Evolutionary conservation across 2,329 filamentous ascomycete genomes (phyloP).

Genomic region (Aspergillus unguis): DNA sequence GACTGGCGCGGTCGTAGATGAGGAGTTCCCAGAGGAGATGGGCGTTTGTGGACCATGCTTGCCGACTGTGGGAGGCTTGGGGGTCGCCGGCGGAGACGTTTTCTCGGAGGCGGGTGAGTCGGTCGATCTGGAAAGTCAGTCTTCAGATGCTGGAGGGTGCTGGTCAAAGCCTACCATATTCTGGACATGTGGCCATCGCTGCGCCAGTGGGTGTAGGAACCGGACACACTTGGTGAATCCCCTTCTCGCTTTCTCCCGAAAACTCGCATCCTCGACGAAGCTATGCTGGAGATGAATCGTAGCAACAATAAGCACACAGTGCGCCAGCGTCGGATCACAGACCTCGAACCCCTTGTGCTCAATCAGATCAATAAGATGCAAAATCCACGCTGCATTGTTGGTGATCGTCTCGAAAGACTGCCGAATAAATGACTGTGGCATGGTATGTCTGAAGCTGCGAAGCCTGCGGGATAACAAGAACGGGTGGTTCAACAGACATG

Average conservation of each 20-base stretch:
- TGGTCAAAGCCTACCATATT: slow-evolving; percentile 8
- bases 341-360: slow-evolving; percentile 46
- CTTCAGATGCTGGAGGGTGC: neutral
- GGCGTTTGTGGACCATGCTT: slow-evolving; percentile 34
- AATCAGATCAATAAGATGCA: slow-evolving; percentile 50
- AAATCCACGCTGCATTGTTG: slow-evolving; percentile 53
- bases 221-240: slow-evolving; percentile 46
- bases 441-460: slow-evolving; percentile 51
- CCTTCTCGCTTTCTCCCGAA: slow-evolving; percentile 43
- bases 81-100: slow-evolving; percentile 28
- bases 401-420: slow-evolving; percentile 53
- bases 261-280: slow-evolving; percentile 43
- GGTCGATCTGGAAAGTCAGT: slow-evolving; percentile 16
- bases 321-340: slow-evolving; percentile 48
- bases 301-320: slow-evolving; percentile 52
- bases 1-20: slow-evolving; percentile 36
- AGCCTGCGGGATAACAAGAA: slow-evolving; percentile 53
- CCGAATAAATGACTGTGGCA: slow-evolving; percentile 55
- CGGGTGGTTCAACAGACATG: slow-evolving; percentile 54
- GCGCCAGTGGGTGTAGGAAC: slow-evolving; percentile 43
- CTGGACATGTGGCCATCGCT: slow-evolving; percentile 45
- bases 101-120: slow-evolving; percentile 30
- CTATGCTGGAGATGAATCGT: slow-evolving; percentile 55
- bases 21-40: slow-evolving; percentile 38
- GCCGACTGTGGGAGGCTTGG: slow-evolving; percentile 12